Conservation (phyloP, 2,329 filamentous ascomycete genomes). For the Chaetothyriales sp. region DNA sequence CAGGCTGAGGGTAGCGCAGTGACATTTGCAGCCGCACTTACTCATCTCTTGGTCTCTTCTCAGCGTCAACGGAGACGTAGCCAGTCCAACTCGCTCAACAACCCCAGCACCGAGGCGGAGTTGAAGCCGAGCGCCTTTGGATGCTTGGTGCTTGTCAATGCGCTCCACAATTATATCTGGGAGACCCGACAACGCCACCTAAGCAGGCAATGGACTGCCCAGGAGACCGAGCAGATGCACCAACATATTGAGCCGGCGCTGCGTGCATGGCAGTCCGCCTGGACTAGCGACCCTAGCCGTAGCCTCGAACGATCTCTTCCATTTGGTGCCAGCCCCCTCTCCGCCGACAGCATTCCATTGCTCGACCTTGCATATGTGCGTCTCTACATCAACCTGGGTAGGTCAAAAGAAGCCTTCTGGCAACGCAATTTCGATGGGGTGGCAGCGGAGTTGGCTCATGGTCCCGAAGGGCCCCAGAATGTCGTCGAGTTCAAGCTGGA, state of each 20-base stretch:
- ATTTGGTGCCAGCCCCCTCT: conserved; percentile 64
- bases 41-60: conserved; percentile 64
- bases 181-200: conserved; percentile 84
- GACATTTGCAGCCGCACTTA: conserved; percentile 70
- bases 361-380: conserved; percentile 84
- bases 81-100: conserved; percentile 15
- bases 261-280: conserved; percentile 85
- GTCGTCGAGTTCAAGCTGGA: conserved; percentile 40
- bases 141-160: conserved; percentile 80
- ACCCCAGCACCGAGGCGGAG: conserved; percentile 41
- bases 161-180: conserved; percentile 96
- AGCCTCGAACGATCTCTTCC: conserved; percentile 73
- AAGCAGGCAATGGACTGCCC: conserved; percentile 73
- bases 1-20: conserved; percentile 55
- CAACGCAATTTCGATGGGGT: conserved; percentile 84
- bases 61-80: conserved; percentile 36
- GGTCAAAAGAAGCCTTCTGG: conserved; percentile 88
- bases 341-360: conserved; percentile 78
- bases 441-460: conserved; percentile 69
- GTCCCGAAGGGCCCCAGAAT: conserved; percentile 60
- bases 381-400: conserved; percentile 81
- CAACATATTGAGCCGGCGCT: conserved; percentile 85
- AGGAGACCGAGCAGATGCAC: conserved; percentile 93
- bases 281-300: conserved; percentile 74
- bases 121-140: conserved; percentile 80